phyloP scores from a whole-genome alignment of 352 stramenopile species.

The Globisporangium uncinulatum region DNA sequence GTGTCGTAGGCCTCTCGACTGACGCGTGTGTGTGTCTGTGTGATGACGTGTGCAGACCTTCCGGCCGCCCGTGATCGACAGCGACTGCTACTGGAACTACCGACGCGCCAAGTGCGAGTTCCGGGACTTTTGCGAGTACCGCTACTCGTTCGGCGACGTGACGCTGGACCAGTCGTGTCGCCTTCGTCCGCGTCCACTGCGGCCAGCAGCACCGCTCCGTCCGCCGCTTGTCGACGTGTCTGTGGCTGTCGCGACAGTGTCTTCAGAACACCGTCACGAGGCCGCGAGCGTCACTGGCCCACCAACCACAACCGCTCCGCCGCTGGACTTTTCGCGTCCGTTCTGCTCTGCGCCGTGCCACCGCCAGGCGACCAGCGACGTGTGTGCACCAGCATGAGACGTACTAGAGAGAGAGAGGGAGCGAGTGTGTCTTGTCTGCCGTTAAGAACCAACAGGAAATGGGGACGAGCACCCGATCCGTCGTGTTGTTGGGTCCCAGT shows the following conservation, averaged over 20 bases:
- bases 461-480: too few species aligned
- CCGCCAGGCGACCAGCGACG: not conserved
- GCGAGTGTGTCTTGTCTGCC: too few species aligned
- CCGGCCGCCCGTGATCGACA: slow-evolving; percentile 61
- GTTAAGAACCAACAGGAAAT: too few species aligned
- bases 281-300: not conserved
- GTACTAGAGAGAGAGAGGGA: too few species aligned
- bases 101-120: slow-evolving; percentile 66
- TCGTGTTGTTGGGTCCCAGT: too few species aligned
- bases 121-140: slow-evolving; percentile 74
- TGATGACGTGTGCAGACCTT: slow-evolving; percentile 22
- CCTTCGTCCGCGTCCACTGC: slow-evolving; percentile 33
- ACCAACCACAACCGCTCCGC: not conserved
- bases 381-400: too few species aligned
- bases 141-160: slow-evolving; percentile 76
- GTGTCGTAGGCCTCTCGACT: too few species aligned
- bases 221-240: slow-evolving; percentile 2
- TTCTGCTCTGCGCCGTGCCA: slow-evolving; percentile 42
- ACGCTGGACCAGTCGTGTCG: slow-evolving; percentile 79
- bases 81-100: slow-evolving; percentile 86
- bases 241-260: too few species aligned
- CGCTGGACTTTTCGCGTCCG: slow-evolving; percentile 19
- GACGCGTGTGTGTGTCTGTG: too few species aligned
- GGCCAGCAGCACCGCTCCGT: slow-evolving; percentile 10
- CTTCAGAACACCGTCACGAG: too few species aligned